These are phyloP conservation scores for Pseudomassariella vexata DNA, from an alignment of 2,329 filamentous ascomycete genomes.

Conservation along the genomic window DNA sequence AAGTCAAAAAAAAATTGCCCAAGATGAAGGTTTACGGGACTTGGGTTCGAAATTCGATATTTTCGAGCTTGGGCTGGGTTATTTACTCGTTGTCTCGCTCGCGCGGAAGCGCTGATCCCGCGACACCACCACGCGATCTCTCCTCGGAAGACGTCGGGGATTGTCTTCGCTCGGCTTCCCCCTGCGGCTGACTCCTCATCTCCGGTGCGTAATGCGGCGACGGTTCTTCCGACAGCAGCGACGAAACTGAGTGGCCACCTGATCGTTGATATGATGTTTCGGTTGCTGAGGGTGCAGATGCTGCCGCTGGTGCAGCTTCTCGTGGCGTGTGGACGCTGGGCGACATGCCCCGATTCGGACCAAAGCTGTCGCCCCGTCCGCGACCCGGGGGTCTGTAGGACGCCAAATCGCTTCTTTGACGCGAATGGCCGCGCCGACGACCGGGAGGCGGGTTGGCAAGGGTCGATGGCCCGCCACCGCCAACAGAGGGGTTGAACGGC, in stretches of 20 bases:
- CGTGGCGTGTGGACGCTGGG: slow-evolving; percentile 27
- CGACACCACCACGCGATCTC: slow-evolving; percentile 5
- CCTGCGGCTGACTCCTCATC: slow-evolving; percentile 5
- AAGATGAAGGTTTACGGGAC: no score
- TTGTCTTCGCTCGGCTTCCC: slow-evolving; percentile 6
- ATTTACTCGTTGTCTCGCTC: slow-evolving; percentile 8
- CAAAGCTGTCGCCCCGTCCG: slow-evolving; percentile 27
- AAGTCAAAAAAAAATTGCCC: no score
- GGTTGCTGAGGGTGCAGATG: no score
- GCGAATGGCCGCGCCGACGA: slow-evolving; percentile 54
- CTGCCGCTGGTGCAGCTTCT: slow-evolving; percentile 15
- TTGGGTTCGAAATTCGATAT: no score
- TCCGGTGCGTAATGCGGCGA: slow-evolving; percentile 8
- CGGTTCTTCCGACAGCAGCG: slow-evolving; percentile 8
- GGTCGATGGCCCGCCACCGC: slow-evolving; percentile 41
- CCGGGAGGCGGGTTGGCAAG: slow-evolving; percentile 46
- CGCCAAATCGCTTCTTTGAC: slow-evolving; percentile 61
- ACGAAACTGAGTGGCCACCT: slow-evolving; percentile 8
- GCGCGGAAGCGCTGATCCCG: slow-evolving; percentile 3
- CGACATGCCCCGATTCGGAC: slow-evolving; percentile 28
- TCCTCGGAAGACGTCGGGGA: slow-evolving; percentile 8
- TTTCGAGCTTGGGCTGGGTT: no score
- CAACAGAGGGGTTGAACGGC: slow-evolving; percentile 44
- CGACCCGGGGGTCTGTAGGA: slow-evolving; percentile 37
- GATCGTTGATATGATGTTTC: background rate